A percentile compares a stretch with the other conserved stretches of the same genome.
Conservation (phyloP, 805 yeast genomes). For the Ogataea dorogensis region DNA sequence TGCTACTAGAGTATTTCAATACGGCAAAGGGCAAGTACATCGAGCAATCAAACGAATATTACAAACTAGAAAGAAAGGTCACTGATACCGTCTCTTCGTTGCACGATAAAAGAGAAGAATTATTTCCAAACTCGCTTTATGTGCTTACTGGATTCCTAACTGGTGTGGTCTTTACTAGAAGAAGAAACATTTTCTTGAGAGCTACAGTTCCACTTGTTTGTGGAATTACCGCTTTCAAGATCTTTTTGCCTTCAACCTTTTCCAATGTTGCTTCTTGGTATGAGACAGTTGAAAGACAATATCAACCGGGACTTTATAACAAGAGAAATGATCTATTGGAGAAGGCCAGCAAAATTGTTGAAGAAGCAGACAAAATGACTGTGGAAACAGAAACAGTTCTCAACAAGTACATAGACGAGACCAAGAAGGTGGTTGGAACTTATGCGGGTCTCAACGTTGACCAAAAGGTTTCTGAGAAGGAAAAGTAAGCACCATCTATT, state of each 20-base stretch:
- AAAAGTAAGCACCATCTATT: conserved; percentile 20
- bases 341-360: conserved; percentile 44
- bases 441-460: conserved; percentile 70
- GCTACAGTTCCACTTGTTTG: conserved; percentile 55
- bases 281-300: conserved; percentile 59
- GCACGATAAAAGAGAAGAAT: conserved; percentile 63
- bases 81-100: conserved; percentile 61
- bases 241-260: conserved; percentile 73
- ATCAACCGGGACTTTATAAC: conserved; percentile 61
- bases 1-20: conserved; percentile 35
- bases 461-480: conserved; percentile 56
- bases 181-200: conserved; percentile 55
- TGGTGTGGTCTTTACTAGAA: conserved; percentile 73
- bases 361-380: conserved; percentile 42
- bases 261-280: conserved; percentile 54
- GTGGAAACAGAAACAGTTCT: conserved; percentile 40
- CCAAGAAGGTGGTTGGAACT: conserved; percentile 47
- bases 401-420: conserved; percentile 29
- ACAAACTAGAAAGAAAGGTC: conserved; percentile 60
- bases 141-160: conserved; percentile 65
- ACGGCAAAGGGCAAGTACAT: conserved; percentile 41
- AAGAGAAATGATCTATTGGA: conserved; percentile 53
- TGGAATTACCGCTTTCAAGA: conserved; percentile 63
- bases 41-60: conserved; percentile 47
- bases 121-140: conserved; percentile 70